Evolutionary conservation across 495 filamentous ascomycete species (phyloP), one percentile per base, ranked within the genome.

Genomic region (Diplogelasinospora grovesii): DNA sequence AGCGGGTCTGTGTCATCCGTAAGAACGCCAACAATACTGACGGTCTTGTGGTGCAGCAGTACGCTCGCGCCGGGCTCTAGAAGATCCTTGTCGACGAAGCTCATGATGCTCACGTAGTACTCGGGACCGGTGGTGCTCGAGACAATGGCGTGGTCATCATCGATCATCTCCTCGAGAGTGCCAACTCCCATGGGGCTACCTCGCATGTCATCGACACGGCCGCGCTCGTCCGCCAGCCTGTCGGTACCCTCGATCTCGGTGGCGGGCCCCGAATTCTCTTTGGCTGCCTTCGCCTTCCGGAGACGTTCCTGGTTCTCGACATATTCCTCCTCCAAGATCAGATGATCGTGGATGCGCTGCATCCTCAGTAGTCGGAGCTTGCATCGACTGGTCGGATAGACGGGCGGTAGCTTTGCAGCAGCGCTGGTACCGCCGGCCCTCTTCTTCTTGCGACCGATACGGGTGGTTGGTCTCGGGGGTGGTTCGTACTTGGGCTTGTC

Each of bases 81-180:
- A 8, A 99, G 76, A 55, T 99, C 92, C 66, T 99, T 99, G 70
- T 99, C 92, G 26, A 99, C 92, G 53, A 99, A 99, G 27, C 90
- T 96, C 92, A 99, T 99, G 75, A 99, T 99, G 36, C 89, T 95
- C 44, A 99, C 92, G 61, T 99, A 99, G 71, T 96, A 99, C 62
- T 99, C 92, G 2, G 92, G 93, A 0, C 92, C 92, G 9, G 93
- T 96, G 3, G 93, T 90, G 60, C 87, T 95, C 8, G 87, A 95
- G 28, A 99, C 93, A 56, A 99, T 99, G 43, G 92, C 92, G 57
- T 99, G 92, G 67, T 99, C 92, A 66, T 99, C 92, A 63, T 99
- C 92, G 55, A 99, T 99, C 79, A 99, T 84, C 69, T 99, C 92
- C 65, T 97, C 92, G 54, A 99, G 65, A 46, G 92, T 96, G 28